phyloP scores from a whole-genome alignment of 257 asterid genomes.

The Nicotiana otophora region DNA sequence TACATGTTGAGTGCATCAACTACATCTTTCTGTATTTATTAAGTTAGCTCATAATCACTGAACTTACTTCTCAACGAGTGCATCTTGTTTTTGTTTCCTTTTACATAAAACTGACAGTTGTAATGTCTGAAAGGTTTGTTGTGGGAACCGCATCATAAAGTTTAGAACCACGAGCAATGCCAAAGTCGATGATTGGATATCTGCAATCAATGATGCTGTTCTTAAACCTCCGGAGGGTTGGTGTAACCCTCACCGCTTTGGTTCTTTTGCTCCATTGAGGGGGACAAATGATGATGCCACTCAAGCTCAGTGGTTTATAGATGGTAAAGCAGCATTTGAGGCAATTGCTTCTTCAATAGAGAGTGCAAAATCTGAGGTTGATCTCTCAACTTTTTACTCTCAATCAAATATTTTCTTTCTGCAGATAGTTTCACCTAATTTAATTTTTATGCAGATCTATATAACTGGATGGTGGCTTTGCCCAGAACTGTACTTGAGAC shows the following conservation, averaged over 20 bases:
- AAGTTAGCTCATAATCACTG: background rate
- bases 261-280: slow-evolving; percentile 79
- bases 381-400: slow-evolving; percentile 13
- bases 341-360: slow-evolving; percentile 84
- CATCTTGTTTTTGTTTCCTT: background rate
- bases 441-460: slow-evolving; percentile 49
- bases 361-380: slow-evolving; percentile 80
- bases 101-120: slow-evolving; percentile 7
- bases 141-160: slow-evolving; percentile 56
- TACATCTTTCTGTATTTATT: background rate
- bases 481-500: slow-evolving; percentile 86
- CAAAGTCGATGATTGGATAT: slow-evolving; percentile 68
- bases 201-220: slow-evolving; percentile 65
- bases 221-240: slow-evolving; percentile 61
- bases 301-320: slow-evolving; percentile 92
- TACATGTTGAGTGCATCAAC: background rate
- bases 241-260: slow-evolving; percentile 78
- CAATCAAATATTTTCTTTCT: background rate
- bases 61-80: background rate
- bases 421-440: slow-evolving; percentile 3
- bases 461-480: slow-evolving; percentile 99
- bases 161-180: slow-evolving; percentile 56
- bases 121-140: slow-evolving; percentile 52
- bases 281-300: slow-evolving; percentile 79
- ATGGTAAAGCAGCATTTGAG: slow-evolving; percentile 88